A percentile compares a stretch with the other conserved stretches of the same genome.
Conservation (phyloP, 148 eudicot genomes). For the Tetragonia tetragonoides region DNA sequence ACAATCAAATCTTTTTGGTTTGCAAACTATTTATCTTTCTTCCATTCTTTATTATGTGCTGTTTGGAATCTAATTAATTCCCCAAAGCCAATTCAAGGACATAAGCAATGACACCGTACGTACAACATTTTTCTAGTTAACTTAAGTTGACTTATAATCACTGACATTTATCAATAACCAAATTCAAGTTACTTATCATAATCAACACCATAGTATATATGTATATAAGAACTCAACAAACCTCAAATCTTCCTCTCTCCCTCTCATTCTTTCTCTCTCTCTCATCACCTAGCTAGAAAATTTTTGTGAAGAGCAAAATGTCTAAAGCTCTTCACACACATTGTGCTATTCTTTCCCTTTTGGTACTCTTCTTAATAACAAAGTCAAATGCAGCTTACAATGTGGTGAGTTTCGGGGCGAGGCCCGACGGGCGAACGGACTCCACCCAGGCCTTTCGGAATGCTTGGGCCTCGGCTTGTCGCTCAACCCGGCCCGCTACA, state of each 20-base stretch:
- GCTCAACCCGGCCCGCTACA: conserved; percentile 19
- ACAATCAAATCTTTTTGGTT: too few relatives aligned
- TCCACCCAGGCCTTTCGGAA: conserved; percentile 40
- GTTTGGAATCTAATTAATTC: conserved; percentile 6
- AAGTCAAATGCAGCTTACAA: conserved; percentile 26
- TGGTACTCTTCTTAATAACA: conserved; percentile 4
- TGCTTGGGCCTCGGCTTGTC: conserved; percentile 47
- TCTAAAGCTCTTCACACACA: neutral
- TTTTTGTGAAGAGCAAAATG: conserved; percentile 2
- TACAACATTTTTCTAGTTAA: neutral
- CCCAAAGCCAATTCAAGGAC: neutral
- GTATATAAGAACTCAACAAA: neutral
- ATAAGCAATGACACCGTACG: conserved; percentile 27
- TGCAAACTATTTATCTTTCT: too few relatives aligned
- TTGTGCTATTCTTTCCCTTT: conserved; percentile 4
- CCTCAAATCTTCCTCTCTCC: neutral
- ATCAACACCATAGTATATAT: neutral
- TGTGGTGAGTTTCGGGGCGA: conserved; percentile 45
- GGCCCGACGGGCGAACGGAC: conserved; percentile 43
- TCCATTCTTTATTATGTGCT: neutral
- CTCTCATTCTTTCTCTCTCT: neutral
- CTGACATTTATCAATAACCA: conserved; percentile 3
- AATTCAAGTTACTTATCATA: neutral
- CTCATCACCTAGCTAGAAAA: neutral
- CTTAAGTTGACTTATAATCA: conserved; percentile 25